Percentiles rank a stretch among this genome's conserved stretches.
Evolutionary conservation across 306 rosid genomes (phyloP).

Genomic region (Cercis canadensis): DNA sequence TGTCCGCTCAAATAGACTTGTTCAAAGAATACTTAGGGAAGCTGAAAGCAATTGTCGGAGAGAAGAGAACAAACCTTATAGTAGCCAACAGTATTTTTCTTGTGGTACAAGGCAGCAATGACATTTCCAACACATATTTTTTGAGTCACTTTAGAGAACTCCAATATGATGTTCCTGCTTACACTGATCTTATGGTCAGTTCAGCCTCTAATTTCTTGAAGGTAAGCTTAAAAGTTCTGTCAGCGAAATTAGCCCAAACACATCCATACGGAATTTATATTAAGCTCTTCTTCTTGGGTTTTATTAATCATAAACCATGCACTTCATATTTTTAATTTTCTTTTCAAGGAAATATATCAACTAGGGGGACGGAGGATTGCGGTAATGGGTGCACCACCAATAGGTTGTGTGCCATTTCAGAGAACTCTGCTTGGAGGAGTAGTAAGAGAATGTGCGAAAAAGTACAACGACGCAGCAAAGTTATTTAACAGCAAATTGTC

Average conservation of each 20-base stretch:
- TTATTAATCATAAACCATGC: too few species aligned
- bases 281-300: too few species aligned
- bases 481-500: conserved; percentile 44
- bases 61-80: conserved; percentile 51
- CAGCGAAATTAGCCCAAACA: too few species aligned
- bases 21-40: conserved; percentile 64
- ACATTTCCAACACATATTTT: conserved; percentile 72
- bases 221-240: conserved; percentile 20
- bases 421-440: conserved; percentile 50
- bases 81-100: conserved; percentile 52
- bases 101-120: conserved; percentile 73
- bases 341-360: conserved; percentile 24
- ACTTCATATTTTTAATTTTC: too few species aligned
- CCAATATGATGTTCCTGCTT: conserved; percentile 58
- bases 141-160: conserved; percentile 39
- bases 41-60: conserved; percentile 51
- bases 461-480: conserved; percentile 46
- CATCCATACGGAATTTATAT: not conserved
- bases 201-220: conserved; percentile 48
- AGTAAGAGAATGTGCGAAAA: conserved; percentile 35
- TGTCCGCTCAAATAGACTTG: conserved; percentile 47
- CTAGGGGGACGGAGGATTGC: conserved; percentile 53
- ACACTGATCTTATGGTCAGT: conserved; percentile 53
- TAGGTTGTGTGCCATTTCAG: conserved; percentile 53
- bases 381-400: conserved; percentile 48